A percentile compares a stretch with the other conserved stretches of the same genome.
phyloP scores from a whole-genome alignment of 106 monocot genomes.

The Phalaenopsis aphrodite region DNA sequence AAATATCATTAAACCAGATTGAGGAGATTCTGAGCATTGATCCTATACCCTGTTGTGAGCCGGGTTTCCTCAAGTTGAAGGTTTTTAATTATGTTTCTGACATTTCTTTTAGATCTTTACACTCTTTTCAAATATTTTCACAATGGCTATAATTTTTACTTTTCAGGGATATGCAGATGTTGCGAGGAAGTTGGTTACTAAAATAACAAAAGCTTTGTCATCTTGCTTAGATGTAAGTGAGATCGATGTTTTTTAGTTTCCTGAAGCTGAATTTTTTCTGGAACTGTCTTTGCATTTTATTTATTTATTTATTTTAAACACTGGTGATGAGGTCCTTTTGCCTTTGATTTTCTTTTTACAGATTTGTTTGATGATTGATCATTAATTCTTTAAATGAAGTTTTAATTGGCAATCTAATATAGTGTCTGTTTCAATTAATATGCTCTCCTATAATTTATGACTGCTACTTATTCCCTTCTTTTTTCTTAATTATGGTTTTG shows the following conservation, averaged over 20 bases:
- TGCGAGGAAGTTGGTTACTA: constrained; percentile 32
- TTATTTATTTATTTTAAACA: neutral
- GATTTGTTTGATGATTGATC: neutral
- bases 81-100: constrained; percentile 7
- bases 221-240: constrained; percentile 33
- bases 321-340: neutral
- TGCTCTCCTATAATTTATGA: no score
- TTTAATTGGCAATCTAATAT: neutral
- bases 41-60: constrained; percentile 44
- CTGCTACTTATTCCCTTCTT: no score
- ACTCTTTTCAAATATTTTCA: neutral
- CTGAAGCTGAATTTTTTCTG: neutral
- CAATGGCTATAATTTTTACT: constrained; percentile 11
- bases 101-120: neutral
- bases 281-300: neutral
- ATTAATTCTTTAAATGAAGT: neutral
- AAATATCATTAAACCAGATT: constrained; percentile 37
- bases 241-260: neutral
- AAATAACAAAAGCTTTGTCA: constrained; percentile 43
- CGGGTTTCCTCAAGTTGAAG: constrained; percentile 47
- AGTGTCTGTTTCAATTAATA: neutral
- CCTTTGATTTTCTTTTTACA: neutral
- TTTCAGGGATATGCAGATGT: constrained; percentile 45
- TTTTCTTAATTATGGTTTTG: no score
- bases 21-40: constrained; percentile 38